Evolutionary conservation across 176 grass and related monocot genomes (phyloP), one percentile per base, ranked within the genome.

Genomic region (Avena atlantica): DNA sequence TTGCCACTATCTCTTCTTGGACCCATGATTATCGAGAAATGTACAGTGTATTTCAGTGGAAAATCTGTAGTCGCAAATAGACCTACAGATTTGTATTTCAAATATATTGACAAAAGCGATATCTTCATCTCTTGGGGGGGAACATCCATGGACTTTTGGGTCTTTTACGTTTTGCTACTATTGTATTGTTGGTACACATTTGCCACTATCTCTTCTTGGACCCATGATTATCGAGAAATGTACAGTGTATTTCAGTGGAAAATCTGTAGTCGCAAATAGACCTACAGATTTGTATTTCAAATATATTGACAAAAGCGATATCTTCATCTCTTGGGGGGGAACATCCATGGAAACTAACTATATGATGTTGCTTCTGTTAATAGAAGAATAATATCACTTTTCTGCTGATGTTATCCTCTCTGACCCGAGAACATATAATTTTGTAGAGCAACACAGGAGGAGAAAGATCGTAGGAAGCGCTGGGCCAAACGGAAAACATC

Each of bases 401-500:
- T 59, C 8, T 45, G 34, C 12, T 81, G 44, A 19, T 63, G 87
- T 36, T 81, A 19, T 8, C 83, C 20, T 78, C 6, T 76, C 8
- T 23, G 29, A 63, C 17, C 51, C 71, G 76, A 82, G 56, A 70
- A 21, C 19, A n/a, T 91, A 50, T 88, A 34, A 78, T 70, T 21
- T 25, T 45, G 9, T 58, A 88, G 90, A 63, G 78, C 16, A 76
- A 82, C 86, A 70, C 21, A 1, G 10, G 86, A 88, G 72, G 82
- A 58, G 40, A 91, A 91, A 76, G 83, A 88, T 31, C 70, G 82
- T 47, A 88, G 90, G 45, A 91, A 81, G 56, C 71, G 90, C 13
- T 91, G 86, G 90, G 90, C 82, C 7, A 78, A 88, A 63, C 78
- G 90, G 25, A 88, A 67, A 88, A 27, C 82, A 56, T 82, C 82